A percentile compares a stretch with the other conserved stretches of the same genome.
phyloP scores from a whole-genome alignment of 257 asterid species.

The Ophiorrhiza pumila region DNA sequence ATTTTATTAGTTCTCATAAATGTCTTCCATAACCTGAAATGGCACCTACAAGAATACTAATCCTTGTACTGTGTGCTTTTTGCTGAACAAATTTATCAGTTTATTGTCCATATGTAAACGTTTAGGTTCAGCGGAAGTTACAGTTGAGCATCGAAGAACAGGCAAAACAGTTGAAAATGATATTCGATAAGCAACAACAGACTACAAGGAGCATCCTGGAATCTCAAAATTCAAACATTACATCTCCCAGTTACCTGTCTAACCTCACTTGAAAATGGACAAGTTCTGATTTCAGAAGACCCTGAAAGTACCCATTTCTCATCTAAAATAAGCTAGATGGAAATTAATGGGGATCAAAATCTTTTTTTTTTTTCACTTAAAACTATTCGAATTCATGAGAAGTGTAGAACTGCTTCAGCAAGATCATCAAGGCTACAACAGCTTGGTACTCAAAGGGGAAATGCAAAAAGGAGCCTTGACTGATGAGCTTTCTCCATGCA shows the following conservation, averaged over 20 bases:
- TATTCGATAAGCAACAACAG: slow-evolving; percentile 62
- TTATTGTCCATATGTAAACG: neutral
- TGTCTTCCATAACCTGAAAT: neutral
- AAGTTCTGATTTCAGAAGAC: slow-evolving; percentile 31
- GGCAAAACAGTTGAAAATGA: slow-evolving; percentile 50
- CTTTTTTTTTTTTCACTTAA: neutral
- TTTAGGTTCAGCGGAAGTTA: slow-evolving; percentile 53
- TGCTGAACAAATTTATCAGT: neutral
- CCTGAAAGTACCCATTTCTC: slow-evolving; percentile 39
- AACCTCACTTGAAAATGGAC: slow-evolving; percentile 31
- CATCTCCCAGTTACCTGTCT: slow-evolving; percentile 33
- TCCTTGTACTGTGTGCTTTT: neutral
- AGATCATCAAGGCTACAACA: neutral
- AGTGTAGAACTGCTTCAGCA: neutral
- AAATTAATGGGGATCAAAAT: neutral
- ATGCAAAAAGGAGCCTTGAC: neutral
- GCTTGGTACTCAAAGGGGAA: neutral
- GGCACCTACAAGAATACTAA: neutral
- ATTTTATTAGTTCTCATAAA: neutral
- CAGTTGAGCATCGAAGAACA: slow-evolving; percentile 78
- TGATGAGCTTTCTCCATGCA: neutral
- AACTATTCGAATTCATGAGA: neutral
- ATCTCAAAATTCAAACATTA: slow-evolving; percentile 25
- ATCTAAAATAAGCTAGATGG: slow-evolving; percentile 40
- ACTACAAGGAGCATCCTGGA: slow-evolving; percentile 32